Evolutionary conservation across 2,329 filamentous ascomycete genomes (phyloP).

Genomic region (Alternaria sp.): DNA sequence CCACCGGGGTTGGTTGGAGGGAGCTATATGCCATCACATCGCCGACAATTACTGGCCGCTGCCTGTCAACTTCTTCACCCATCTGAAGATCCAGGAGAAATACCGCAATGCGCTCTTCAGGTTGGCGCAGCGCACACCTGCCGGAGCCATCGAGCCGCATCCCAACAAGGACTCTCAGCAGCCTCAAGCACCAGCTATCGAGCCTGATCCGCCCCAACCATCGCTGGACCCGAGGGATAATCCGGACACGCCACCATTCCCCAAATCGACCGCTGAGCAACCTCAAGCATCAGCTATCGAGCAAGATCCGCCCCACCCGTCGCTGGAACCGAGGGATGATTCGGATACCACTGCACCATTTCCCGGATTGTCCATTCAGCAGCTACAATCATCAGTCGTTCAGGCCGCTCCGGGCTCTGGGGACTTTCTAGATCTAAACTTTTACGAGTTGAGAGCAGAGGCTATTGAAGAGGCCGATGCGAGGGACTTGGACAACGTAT

Average conservation of each 20-base stretch:
- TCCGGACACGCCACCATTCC: neutral
- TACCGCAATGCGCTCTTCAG: conserved; percentile 19
- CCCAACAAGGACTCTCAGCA: neutral
- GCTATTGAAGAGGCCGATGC: neutral
- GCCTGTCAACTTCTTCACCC: conserved; percentile 7
- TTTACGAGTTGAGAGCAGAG: neutral
- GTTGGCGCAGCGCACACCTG: neutral
- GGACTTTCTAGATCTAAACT: neutral
- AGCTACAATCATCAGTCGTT: neutral
- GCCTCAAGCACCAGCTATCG: neutral
- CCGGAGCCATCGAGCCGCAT: neutral
- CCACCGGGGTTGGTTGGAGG: conserved; percentile 10
- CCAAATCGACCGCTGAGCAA: neutral
- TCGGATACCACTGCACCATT: neutral
- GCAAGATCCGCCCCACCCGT: neutral
- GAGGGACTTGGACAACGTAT: neutral
- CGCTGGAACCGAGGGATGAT: neutral
- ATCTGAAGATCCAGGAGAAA: conserved; percentile 19
- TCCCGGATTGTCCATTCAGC: neutral
- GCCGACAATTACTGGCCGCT: conserved; percentile 26
- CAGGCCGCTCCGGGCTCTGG: neutral
- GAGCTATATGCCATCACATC: conserved; percentile 22
- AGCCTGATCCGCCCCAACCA: neutral
- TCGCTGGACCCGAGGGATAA: neutral
- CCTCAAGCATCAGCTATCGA: neutral